phyloP scores from a whole-genome alignment of 2,329 filamentous ascomycete genomes.

The Fusarium domesticum region DNA sequence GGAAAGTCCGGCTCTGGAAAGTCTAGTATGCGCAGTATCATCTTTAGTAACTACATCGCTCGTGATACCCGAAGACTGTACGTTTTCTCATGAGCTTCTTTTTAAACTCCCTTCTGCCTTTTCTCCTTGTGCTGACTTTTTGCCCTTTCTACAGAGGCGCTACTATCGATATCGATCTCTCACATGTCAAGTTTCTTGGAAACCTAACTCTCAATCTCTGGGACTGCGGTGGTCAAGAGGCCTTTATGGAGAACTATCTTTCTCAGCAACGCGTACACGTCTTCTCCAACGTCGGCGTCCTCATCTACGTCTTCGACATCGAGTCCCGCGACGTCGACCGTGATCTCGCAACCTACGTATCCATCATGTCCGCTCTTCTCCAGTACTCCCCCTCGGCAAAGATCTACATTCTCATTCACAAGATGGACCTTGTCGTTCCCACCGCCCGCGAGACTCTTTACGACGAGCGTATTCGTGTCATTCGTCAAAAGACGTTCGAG shows the following conservation, averaged over 20 bases:
- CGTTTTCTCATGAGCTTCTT: constrained; percentile 29
- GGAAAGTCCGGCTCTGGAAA: constrained; percentile 97
- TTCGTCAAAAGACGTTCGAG: constrained; percentile 68
- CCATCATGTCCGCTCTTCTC: constrained; percentile 81
- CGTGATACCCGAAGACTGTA: constrained; percentile 85
- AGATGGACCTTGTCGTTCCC: constrained; percentile 92
- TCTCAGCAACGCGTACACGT: constrained; percentile 93
- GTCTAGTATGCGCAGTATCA: constrained; percentile 97
- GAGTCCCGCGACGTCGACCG: constrained; percentile 92
- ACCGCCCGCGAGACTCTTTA: constrained; percentile 78
- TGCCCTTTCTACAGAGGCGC: constrained; percentile 59
- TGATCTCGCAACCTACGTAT: constrained; percentile 87
- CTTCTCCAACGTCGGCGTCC: constrained; percentile 91
- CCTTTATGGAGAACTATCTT: constrained; percentile 98
- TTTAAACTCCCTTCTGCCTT: background rate
- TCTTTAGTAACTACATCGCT: constrained; percentile 98
- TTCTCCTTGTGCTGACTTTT: background rate
- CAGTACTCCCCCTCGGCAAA: constrained; percentile 80
- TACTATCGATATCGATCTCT: constrained; percentile 97
- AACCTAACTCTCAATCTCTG: constrained; percentile 96
- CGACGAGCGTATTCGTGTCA: constrained; percentile 74
- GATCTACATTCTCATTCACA: constrained; percentile 95
- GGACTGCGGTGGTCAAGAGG: constrained; percentile 98
- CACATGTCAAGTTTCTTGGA: constrained; percentile 97
- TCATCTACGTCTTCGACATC: constrained; percentile 99